These are phyloP conservation scores for Cladophialophora exuberans DNA, from an alignment of 2,329 filamentous ascomycete genomes.

Conservation along the genomic window DNA sequence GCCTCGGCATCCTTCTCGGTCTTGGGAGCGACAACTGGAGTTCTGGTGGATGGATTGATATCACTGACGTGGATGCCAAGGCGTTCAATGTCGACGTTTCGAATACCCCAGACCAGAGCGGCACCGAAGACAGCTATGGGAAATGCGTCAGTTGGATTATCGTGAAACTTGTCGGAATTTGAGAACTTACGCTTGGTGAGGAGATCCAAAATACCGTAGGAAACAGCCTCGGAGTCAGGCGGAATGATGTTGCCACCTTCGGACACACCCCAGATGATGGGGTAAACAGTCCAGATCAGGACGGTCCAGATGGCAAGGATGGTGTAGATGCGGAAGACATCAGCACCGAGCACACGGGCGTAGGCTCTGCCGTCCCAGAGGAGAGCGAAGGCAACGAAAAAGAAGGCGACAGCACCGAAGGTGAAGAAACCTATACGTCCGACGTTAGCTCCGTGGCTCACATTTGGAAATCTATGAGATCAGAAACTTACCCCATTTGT, in stretches of 20 bases:
- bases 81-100: constrained; percentile 61
- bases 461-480: constrained; percentile 32
- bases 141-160: constrained; percentile 4
- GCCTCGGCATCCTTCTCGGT: constrained; percentile 26
- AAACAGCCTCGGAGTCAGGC: constrained; percentile 68
- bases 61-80: constrained; percentile 41
- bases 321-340: constrained; percentile 58
- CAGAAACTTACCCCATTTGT: constrained; percentile 59
- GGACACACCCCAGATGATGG: constrained; percentile 64
- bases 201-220: constrained; percentile 68
- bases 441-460: not conserved
- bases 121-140: constrained; percentile 52
- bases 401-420: constrained; percentile 59
- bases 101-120: constrained; percentile 65
- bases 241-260: constrained; percentile 69
- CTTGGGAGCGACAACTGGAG: not conserved
- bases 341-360: constrained; percentile 57
- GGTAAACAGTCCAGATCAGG: constrained; percentile 67
- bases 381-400: constrained; percentile 65
- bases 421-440: constrained; percentile 55
- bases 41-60: constrained; percentile 7
- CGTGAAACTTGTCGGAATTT: not conserved
- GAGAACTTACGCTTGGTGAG: constrained; percentile 23
- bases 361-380: constrained; percentile 60
- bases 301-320: constrained; percentile 62